These are phyloP conservation scores for Theobroma cacao DNA, from an alignment of 345 rosid genomes.

Conservation along the genomic window DNA sequence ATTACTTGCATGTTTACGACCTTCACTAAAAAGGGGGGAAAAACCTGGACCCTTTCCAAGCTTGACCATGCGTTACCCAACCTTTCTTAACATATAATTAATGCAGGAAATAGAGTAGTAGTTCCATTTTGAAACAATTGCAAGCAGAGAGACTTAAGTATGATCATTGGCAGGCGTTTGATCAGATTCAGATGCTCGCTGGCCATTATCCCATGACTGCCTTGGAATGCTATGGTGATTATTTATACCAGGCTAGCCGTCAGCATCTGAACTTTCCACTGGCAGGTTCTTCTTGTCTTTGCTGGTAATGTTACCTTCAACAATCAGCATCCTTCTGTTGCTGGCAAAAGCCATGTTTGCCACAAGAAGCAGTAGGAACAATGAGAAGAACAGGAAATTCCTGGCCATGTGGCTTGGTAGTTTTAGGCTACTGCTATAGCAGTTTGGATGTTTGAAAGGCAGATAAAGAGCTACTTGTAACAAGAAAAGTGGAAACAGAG, in stretches of 20 bases:
- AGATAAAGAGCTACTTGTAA: background rate
- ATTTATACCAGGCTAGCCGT: slow-evolving; percentile 18
- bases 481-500: background rate
- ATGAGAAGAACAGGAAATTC: slow-evolving; percentile 5
- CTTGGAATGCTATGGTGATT: slow-evolving; percentile 34
- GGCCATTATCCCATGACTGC: slow-evolving; percentile 22
- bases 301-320: background rate
- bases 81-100: too few species aligned
- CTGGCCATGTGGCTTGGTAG: background rate
- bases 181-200: background rate
- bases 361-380: slow-evolving; percentile 7
- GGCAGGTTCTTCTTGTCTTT: background rate
- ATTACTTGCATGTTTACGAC: background rate
- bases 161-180: background rate
- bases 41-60: too few species aligned
- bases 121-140: background rate
- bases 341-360: background rate
- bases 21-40: too few species aligned
- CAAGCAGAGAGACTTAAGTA: background rate
- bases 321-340: background rate
- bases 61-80: too few species aligned
- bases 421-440: background rate
- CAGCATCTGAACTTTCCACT: background rate
- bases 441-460: background rate
- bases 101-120: too few species aligned